Evolutionary conservation across 2,329 filamentous ascomycete genomes (phyloP).

Genomic region (Graphilbum ipis-grandicollis): DNA sequence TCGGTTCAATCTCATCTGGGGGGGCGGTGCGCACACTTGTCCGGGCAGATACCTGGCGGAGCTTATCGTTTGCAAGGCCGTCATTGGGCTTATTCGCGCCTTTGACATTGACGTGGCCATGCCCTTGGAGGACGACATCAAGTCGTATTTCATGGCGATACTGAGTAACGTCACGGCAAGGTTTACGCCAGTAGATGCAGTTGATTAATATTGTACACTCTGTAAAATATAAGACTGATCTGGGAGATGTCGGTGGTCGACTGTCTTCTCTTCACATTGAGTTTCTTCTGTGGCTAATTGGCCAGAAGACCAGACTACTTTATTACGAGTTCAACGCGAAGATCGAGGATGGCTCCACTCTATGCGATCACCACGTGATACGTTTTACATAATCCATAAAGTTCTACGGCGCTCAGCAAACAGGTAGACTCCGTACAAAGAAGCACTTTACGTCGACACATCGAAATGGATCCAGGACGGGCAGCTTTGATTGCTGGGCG

Average conservation of each 20-base stretch:
- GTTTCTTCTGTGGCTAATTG: background rate
- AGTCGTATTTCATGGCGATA: conserved; percentile 35
- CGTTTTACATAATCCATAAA: no score
- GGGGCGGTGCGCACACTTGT: conserved; percentile 31
- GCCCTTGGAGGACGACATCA: conserved; percentile 20
- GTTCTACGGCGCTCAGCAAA: no score
- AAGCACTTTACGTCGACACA: no score
- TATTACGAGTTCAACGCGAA: background rate
- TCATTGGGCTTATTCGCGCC: conserved; percentile 22
- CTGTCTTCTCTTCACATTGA: background rate
- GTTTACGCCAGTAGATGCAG: no score
- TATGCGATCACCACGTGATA: no score
- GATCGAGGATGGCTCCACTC: no score
- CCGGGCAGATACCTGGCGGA: conserved; percentile 33
- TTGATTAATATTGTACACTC: no score
- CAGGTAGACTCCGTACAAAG: no score
- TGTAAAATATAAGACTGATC: no score
- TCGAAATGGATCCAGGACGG: conserved; percentile 35
- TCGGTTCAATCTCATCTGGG: conserved; percentile 31
- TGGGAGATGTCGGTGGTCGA: background rate
- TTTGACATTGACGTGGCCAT: conserved; percentile 26
- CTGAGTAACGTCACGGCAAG: conserved; percentile 26
- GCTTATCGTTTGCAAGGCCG: conserved; percentile 26
- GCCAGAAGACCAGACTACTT: background rate
- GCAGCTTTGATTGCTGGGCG: conserved; percentile 34